Percentiles rank a stretch among this genome's conserved stretches.
Conservation (phyloP, 2,329 filamentous ascomycete genomes). For the Myriosclerotinia curreyana region DNA sequence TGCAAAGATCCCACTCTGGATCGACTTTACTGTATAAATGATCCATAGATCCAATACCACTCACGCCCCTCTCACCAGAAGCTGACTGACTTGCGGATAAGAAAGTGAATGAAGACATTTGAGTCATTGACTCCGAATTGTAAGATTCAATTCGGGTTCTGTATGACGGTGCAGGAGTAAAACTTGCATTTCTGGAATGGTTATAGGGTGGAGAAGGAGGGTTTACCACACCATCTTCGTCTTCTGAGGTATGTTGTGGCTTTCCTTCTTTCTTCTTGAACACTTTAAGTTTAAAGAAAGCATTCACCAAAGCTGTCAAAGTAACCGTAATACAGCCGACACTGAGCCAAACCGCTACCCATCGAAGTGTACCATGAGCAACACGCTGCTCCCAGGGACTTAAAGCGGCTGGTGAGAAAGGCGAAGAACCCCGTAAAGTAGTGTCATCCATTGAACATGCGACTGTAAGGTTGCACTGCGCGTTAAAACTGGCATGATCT, state of each 20-base stretch:
- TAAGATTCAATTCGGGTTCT: conserved; percentile 17
- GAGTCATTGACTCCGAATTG: background rate
- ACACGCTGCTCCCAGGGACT: conserved; percentile 17
- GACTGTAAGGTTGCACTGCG: conserved; percentile 36
- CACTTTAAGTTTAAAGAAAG: conserved; percentile 17
- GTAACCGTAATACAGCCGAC: conserved; percentile 5
- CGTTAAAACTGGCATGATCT: conserved; percentile 33
- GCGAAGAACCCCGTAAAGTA: conserved; percentile 23
- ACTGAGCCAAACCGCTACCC: conserved; percentile 21
- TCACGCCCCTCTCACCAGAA: background rate
- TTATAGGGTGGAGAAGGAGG: conserved; percentile 5
- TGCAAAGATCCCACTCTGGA: background rate
- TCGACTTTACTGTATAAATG: conserved; percentile 12
- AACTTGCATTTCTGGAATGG: conserved; percentile 7
- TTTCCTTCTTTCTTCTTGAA: conserved; percentile 9
- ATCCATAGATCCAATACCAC: conserved; percentile 14
- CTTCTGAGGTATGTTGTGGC: background rate
- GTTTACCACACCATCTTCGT: background rate
- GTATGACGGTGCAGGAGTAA: conserved; percentile 15
- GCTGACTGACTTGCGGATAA: conserved; percentile 4
- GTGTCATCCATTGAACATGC: conserved; percentile 38
- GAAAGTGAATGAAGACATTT: background rate
- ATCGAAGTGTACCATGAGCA: conserved; percentile 19
- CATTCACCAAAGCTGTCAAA: conserved; percentile 14
- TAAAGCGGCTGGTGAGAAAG: background rate